A percentile compares a stretch with the other conserved stretches of the same genome.
Conservation (phyloP, 257 asterid species). For the Solanum arcanum region DNA sequence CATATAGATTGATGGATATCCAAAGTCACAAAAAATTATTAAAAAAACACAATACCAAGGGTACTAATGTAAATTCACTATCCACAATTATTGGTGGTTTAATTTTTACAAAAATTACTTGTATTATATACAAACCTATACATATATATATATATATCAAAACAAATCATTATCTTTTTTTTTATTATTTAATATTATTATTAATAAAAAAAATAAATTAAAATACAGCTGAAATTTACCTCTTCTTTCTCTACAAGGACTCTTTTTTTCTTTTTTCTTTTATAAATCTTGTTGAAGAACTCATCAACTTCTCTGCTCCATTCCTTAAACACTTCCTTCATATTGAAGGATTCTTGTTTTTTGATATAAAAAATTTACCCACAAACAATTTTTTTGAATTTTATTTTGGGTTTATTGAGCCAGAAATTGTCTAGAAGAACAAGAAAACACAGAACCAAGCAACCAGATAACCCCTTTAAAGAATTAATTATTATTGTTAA, state of each 20-base stretch:
- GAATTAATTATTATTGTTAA: neutral
- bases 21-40: neutral
- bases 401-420: neutral
- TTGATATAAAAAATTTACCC: neutral
- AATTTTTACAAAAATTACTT: neutral
- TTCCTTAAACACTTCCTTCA: conserved; percentile 7
- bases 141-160: neutral
- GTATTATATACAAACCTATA: neutral
- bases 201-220: neutral
- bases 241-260: neutral
- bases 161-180: neutral
- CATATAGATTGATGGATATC: neutral
- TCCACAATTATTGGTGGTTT: neutral
- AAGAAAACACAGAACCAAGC: neutral
- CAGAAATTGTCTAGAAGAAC: neutral
- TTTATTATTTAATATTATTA: too few species aligned
- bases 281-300: neutral
- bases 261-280: neutral
- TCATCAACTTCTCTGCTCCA: neutral
- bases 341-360: conserved; percentile 6
- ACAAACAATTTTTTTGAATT: neutral
- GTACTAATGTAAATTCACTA: neutral
- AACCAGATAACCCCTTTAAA: neutral
- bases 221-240: conserved; percentile 1
- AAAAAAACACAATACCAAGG: neutral